Conservation (phyloP, 139 green algal species). For the Volvox africanus region DNA sequence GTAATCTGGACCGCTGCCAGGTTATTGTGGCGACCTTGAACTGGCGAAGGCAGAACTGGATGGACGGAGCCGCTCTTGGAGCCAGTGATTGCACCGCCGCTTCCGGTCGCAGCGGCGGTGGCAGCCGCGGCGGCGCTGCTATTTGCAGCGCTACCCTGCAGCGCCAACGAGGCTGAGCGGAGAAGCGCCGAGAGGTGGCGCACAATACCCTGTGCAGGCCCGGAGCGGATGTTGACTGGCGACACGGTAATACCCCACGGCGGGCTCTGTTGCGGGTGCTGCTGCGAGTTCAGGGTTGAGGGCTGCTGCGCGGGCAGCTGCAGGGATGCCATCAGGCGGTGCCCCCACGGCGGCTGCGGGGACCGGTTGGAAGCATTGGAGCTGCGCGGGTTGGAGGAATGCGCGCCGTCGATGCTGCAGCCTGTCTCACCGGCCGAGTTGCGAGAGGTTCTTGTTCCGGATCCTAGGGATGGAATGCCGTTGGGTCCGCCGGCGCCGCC, state of each 20-base stretch:
- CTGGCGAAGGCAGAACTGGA: no score
- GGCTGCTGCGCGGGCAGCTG: not conserved
- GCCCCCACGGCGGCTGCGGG: not conserved
- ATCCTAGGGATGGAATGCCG: not conserved
- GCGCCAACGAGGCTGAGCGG: not conserved
- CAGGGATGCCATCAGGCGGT: not conserved
- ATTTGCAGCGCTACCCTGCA: not conserved
- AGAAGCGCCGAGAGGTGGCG: conserved; percentile 28
- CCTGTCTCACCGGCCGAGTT: not conserved
- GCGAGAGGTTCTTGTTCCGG: conserved; percentile 34
- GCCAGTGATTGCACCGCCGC: no score
- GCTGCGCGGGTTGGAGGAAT: conserved; percentile 9
- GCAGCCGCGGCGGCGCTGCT: not conserved
- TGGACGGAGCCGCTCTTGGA: no score
- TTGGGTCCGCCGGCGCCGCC: not conserved
- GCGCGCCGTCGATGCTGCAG: not conserved
- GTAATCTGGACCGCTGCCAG: no score
- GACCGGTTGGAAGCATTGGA: not conserved
- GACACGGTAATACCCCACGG: not conserved
- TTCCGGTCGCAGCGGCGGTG: not conserved
- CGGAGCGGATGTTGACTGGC: no score
- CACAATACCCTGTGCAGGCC: not conserved
- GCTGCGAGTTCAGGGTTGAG: no score
- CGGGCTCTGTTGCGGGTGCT: not conserved
- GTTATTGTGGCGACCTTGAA: no score